These are phyloP conservation scores for Theobroma grandiflorum DNA, from an alignment of 441 rosid species.

Conservation along the genomic window DNA sequence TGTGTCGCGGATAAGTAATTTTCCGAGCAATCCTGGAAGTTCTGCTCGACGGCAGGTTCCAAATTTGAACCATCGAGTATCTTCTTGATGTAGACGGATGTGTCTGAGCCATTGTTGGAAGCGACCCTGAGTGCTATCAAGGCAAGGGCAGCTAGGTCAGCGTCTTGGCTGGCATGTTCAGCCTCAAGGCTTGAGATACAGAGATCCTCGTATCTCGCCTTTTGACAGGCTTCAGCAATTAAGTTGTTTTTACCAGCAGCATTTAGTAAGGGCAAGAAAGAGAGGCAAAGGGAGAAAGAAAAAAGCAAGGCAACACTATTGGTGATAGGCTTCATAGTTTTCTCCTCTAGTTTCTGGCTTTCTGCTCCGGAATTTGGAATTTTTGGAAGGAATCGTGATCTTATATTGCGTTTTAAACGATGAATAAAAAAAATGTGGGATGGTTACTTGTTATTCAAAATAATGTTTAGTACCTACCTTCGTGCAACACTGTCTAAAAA, in stretches of 20 bases:
- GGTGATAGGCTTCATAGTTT: slow-evolving; percentile 20
- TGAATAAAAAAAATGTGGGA: not conserved
- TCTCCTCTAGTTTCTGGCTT: not conserved
- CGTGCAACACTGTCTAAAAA: not conserved
- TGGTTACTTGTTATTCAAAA: not conserved
- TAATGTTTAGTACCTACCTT: not conserved
- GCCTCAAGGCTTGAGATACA: slow-evolving; percentile 27
- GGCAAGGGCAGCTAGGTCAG: slow-evolving; percentile 27
- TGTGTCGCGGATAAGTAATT: slow-evolving; percentile 18
- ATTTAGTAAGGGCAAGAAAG: not conserved
- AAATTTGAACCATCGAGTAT: not conserved
- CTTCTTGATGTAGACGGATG: slow-evolving; percentile 7
- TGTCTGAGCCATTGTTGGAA: slow-evolving; percentile 17
- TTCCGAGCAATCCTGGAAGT: slow-evolving; percentile 33
- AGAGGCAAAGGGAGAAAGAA: slow-evolving; percentile 22
- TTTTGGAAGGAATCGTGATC: not conserved
- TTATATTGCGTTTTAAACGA: slow-evolving; percentile 2
- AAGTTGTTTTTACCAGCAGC: not conserved
- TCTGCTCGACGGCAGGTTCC: slow-evolving; percentile 28
- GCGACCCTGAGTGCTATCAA: slow-evolving; percentile 31
- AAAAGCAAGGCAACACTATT: not conserved
- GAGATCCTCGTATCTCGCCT: slow-evolving; percentile 14
- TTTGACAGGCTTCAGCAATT: slow-evolving; percentile 21
- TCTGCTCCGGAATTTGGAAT: not conserved
- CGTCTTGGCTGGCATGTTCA: slow-evolving; percentile 5